Percentiles rank a stretch among this genome's conserved stretches.
phyloP scores from a whole-genome alignment of 768 basidiomycete genomes.

The Pulveroboletus sp. region DNA sequence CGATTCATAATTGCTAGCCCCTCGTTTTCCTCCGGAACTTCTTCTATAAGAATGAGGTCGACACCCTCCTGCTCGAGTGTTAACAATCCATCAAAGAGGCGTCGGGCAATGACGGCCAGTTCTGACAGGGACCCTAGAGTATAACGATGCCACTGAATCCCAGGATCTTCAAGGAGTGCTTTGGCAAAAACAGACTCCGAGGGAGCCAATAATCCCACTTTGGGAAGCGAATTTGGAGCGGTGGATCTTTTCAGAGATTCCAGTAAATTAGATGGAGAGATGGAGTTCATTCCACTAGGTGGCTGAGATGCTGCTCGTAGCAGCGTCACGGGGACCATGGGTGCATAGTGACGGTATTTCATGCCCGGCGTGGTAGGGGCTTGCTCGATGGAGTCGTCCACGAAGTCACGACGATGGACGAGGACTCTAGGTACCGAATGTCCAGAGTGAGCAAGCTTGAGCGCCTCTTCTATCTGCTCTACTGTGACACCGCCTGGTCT shows the following conservation, averaged over 20 bases:
- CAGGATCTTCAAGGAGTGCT: conserved; percentile 26
- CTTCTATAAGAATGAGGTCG: conserved; percentile 82
- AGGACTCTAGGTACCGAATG: conserved; percentile 53
- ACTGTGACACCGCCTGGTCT: conserved; percentile 91
- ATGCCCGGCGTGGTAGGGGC: conserved; percentile 95
- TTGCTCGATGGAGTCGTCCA: conserved; percentile 61
- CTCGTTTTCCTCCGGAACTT: conserved; percentile 70
- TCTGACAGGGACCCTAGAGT: conserved; percentile 47
- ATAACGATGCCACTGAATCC: conserved; percentile 55
- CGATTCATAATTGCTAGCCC: conserved; percentile 96
- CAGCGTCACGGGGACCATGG: conserved; percentile 79
- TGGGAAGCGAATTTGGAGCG: conserved; percentile 18
- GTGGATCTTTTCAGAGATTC: conserved; percentile 35
- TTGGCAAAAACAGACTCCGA: conserved; percentile 46
- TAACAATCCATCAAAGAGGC: conserved; percentile 83
- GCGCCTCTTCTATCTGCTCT: conserved; percentile 69
- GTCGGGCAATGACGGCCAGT: conserved; percentile 67
- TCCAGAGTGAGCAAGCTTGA: conserved; percentile 40
- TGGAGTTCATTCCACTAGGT: conserved; percentile 31
- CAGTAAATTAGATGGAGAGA: conserved; percentile 37
- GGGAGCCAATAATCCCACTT: conserved; percentile 66
- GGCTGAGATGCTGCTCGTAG: conserved; percentile 49
- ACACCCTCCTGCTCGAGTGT: conserved; percentile 73
- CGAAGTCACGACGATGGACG: conserved; percentile 76
- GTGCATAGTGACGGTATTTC: conserved; percentile 98